A percentile compares a stretch with the other conserved stretches of the same genome.
Evolutionary conservation across 2,329 filamentous ascomycete genomes (phyloP).

Genomic region (Lachnellula hyalina): DNA sequence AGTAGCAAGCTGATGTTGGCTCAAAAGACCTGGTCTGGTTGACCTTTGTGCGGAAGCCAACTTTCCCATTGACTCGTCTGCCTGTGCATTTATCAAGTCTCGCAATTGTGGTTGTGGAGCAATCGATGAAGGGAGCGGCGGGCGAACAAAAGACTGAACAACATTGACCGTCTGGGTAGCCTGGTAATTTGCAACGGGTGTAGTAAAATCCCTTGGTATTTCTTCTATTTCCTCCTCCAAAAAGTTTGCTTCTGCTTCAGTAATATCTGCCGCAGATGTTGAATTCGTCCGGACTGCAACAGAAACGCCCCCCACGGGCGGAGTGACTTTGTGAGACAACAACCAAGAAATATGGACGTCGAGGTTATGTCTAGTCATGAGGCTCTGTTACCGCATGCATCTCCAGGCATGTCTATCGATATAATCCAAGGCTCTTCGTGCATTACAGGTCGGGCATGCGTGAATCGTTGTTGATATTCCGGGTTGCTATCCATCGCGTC

Average conservation of each 20-base stretch:
- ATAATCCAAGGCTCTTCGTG: conserved; percentile 2
- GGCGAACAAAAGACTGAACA: conserved; percentile 20
- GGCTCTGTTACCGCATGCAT: conserved; percentile 18
- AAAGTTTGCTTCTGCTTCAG: background rate
- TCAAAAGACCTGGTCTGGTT: conserved; percentile 24
- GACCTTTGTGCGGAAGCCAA: conserved; percentile 25
- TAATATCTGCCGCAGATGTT: conserved; percentile 3
- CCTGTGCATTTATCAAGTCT: conserved; percentile 6
- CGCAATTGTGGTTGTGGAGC: conserved; percentile 12
- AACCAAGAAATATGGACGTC: conserved; percentile 32
- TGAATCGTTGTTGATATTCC: background rate
- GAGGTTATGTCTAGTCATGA: conserved; percentile 34
- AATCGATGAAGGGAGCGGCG: conserved; percentile 18
- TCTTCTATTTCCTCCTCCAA: conserved; percentile 13
- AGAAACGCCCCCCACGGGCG: conserved; percentile 14
- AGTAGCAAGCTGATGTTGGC: conserved; percentile 28
- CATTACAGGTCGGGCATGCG: background rate
- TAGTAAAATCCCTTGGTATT: conserved; percentile 2
- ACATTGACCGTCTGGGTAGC: conserved; percentile 18
- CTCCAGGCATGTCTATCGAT: conserved; percentile 21
- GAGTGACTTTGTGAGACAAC: conserved; percentile 26
- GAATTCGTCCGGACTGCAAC: conserved; percentile 4
- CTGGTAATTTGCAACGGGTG: conserved; percentile 11
- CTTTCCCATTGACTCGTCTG: conserved; percentile 27
- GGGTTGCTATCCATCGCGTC: background rate